These are phyloP conservation scores for Phytophthora cryptogea DNA, from an alignment of 352 stramenopile species.

Conservation along the genomic window DNA sequence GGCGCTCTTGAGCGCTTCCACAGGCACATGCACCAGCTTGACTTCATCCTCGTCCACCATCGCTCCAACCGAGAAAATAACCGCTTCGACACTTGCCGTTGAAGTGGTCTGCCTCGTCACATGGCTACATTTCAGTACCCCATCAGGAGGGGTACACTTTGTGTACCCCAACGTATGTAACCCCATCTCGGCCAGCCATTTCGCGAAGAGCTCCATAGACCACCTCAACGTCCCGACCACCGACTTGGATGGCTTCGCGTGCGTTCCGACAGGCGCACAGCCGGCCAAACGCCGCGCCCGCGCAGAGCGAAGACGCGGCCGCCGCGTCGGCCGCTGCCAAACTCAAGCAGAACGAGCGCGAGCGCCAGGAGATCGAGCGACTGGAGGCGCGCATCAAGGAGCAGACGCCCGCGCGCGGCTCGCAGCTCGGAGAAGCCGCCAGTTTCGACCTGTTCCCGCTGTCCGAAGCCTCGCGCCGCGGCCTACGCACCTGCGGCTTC, in stretches of 20 bases:
- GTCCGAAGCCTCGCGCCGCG: slow-evolving; percentile 77
- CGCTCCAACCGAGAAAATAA: neutral
- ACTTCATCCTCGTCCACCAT: slow-evolving; percentile 30
- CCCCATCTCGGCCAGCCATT: slow-evolving; percentile 26
- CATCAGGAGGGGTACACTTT: slow-evolving; percentile 16
- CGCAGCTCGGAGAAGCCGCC: slow-evolving; percentile 71
- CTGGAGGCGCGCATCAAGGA: slow-evolving; percentile 68
- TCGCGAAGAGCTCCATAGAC: slow-evolving; percentile 12
- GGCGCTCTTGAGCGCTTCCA: slow-evolving; percentile 38
- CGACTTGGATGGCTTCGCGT: slow-evolving; percentile 34
- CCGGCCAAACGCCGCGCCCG: slow-evolving; percentile 7
- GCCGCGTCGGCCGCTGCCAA: slow-evolving; percentile 37
- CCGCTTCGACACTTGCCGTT: slow-evolving; percentile 5
- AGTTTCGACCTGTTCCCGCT: slow-evolving; percentile 88
- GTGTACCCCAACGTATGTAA: neutral
- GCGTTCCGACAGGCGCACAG: slow-evolving; percentile 37
- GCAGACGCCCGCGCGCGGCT: slow-evolving; percentile 77
- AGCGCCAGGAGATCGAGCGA: slow-evolving; percentile 68
- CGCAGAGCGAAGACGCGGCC: slow-evolving; percentile 18
- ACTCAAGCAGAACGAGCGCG: slow-evolving; percentile 78
- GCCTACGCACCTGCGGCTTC: slow-evolving; percentile 80
- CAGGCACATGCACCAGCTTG: slow-evolving; percentile 51
- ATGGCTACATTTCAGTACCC: slow-evolving; percentile 19
- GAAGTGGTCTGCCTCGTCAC: slow-evolving; percentile 31
- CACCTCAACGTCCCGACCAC: neutral